These are phyloP conservation scores for Adansonia gregorii DNA, from an alignment of 441 rosid species.

Conservation along the genomic window DNA sequence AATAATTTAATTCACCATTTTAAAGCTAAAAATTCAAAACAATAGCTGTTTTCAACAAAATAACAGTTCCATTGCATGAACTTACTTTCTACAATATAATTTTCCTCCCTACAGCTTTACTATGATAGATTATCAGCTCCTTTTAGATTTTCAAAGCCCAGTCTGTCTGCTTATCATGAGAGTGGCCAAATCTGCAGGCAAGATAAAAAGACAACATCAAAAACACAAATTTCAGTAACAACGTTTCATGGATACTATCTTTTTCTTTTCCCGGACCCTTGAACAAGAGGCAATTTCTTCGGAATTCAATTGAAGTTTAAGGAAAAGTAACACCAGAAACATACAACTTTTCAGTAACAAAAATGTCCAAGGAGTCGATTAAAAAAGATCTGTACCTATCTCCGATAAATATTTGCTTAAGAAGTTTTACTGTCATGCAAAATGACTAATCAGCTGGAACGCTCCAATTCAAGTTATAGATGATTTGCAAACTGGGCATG, in stretches of 20 bases:
- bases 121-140: background rate
- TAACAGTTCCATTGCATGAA: background rate
- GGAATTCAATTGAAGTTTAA: background rate
- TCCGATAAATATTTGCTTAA: background rate
- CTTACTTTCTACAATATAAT: background rate
- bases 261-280: background rate
- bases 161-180: background rate
- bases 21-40: background rate
- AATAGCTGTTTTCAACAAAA: background rate
- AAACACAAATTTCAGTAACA: background rate
- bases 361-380: background rate
- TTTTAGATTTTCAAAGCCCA: background rate
- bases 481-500: conserved; percentile 91
- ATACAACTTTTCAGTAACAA: background rate
- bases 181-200: background rate
- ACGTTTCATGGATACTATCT: background rate
- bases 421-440: background rate
- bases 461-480: conserved; percentile 50
- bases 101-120: background rate
- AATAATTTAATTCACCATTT: background rate
- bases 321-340: background rate
- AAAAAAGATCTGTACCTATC: background rate
- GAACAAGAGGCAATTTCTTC: background rate
- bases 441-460: background rate
- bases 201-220: background rate